phyloP scores from a whole-genome alignment of 345 rosid species.

The Eucalyptus dawsonii region DNA sequence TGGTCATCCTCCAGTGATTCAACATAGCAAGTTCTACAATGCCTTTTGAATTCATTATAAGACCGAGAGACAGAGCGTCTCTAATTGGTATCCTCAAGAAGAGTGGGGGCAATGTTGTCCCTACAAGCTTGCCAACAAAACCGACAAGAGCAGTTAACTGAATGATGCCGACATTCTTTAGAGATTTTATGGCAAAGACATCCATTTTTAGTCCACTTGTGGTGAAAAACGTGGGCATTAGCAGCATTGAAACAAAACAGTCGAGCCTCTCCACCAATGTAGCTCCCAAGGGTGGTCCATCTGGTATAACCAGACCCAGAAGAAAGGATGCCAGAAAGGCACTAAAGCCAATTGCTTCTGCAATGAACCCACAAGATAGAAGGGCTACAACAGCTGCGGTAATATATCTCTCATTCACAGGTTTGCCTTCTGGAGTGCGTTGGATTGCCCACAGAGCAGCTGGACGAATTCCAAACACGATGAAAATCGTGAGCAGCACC shows the following conservation, averaged over 20 bases:
- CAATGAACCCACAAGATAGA: constrained; percentile 10
- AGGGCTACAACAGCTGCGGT: constrained; percentile 1
- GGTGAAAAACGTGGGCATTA: constrained; percentile 18
- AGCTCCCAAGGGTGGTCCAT: constrained; percentile 25
- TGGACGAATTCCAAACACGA: constrained; percentile 7
- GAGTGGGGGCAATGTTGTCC: constrained; percentile 9
- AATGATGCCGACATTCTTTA: constrained; percentile 1
- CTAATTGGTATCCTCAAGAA: constrained; percentile 10
- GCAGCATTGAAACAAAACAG: constrained; percentile 2
- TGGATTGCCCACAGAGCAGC: constrained; percentile 15
- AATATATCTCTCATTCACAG: constrained; percentile 17
- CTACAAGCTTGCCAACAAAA: constrained; percentile 10
- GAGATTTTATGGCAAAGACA: neutral
- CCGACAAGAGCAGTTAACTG: neutral
- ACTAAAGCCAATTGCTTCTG: constrained; percentile 11
- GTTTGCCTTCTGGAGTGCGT: constrained; percentile 14
- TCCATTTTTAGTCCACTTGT: constrained; percentile 12
- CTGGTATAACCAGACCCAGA: constrained; percentile 21
- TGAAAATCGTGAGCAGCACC: neutral
- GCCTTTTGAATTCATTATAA: constrained; percentile 24
- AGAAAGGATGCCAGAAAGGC: constrained; percentile 3
- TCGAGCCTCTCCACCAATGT: constrained; percentile 21
- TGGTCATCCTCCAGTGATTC: neutral
- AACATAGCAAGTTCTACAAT: constrained; percentile 16
- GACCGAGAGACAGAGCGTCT: constrained; percentile 23